Evolutionary conservation across 306 rosid genomes (phyloP), one percentile per base, ranked within the genome.

Genomic region (Corylus heterophylla): DNA sequence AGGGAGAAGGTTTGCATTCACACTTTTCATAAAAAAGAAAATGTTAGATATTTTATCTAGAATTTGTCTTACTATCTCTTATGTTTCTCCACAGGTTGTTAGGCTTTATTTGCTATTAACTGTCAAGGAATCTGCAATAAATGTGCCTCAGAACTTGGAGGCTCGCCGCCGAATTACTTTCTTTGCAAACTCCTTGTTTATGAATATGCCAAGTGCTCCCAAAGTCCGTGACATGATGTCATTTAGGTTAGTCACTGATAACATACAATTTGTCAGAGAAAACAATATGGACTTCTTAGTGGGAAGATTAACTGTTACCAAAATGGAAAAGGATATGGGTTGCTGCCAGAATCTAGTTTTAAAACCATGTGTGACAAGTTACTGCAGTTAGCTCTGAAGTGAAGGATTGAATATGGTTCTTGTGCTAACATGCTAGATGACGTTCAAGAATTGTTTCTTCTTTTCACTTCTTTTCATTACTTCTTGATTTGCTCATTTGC

Each of bases 161-260:
- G 99, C 99, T 78, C 98, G 99, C 72, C 93, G 99, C 44, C 98
- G 99, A 69, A 96, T 93, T 75, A 96, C 99, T 50, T 96, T 96
- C 88, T 96, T 96, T 86, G 99, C 99, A 1, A 96, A 96, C 78
- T 96, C 99, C 76, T 87, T 96, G 45, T 96, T 93, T 79, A 96
- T 95, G 99, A 93, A 87, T 74, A 95, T 95, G 97, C 98, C 98
- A 55, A 82, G 54, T 72, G 98, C 99, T 80, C 99, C 99, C 49
- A 89, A 87, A 93, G 98, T 95, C 59, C 92, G 82, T 47, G 88
- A 90, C 82, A 95, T 93, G 98, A 85, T 95, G 79, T 93, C 99
- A 73, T 95, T 95, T 87, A 92, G 99, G 98, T 95, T 76, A 69
- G 94, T 88, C 77, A 74, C 78, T 62, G 59, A 71, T 47, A 72